phyloP scores from a whole-genome alignment of 2,329 filamentous ascomycete species.

The Apiospora pterosperma region DNA sequence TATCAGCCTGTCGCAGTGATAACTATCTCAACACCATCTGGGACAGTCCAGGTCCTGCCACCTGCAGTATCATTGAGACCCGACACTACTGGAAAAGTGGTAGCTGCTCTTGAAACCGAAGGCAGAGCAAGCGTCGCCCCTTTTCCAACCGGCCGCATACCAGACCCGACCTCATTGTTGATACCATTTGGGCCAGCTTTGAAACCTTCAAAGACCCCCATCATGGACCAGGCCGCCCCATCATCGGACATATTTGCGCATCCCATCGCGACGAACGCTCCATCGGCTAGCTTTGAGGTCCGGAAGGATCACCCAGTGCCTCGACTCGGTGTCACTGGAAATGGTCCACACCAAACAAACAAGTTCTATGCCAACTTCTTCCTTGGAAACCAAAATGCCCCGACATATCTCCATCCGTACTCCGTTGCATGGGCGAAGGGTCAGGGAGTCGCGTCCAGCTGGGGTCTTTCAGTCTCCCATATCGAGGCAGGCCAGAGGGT shows the following conservation, averaged over 20 bases:
- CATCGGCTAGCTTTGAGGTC: constrained; percentile 43
- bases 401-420: constrained; percentile 75
- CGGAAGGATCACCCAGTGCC: constrained; percentile 57
- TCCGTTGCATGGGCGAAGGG: constrained; percentile 66
- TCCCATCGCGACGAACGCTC: constrained; percentile 51
- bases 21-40: constrained; percentile 26
- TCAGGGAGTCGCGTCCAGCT: constrained; percentile 60
- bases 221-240: constrained; percentile 10
- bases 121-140: constrained; percentile 19
- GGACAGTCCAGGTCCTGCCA: constrained; percentile 31
- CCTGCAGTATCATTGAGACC: constrained; percentile 21
- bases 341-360: constrained; percentile 64
- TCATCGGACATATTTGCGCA: constrained; percentile 50
- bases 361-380: constrained; percentile 83
- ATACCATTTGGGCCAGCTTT: constrained; percentile 12
- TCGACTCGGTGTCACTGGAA: constrained; percentile 45
- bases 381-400: constrained; percentile 65
- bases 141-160: constrained; percentile 30
- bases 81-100: constrained; percentile 30
- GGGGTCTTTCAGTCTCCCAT: constrained; percentile 76
- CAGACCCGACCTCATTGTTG: constrained; percentile 33
- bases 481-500: constrained; percentile 64
- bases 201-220: constrained; percentile 17
- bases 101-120: constrained; percentile 27
- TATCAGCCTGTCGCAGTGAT: constrained; percentile 25